These are phyloP conservation scores for Cavenderia fasciculata DNA, from an alignment of 78 protist genomes.

Conservation along the genomic window DNA sequence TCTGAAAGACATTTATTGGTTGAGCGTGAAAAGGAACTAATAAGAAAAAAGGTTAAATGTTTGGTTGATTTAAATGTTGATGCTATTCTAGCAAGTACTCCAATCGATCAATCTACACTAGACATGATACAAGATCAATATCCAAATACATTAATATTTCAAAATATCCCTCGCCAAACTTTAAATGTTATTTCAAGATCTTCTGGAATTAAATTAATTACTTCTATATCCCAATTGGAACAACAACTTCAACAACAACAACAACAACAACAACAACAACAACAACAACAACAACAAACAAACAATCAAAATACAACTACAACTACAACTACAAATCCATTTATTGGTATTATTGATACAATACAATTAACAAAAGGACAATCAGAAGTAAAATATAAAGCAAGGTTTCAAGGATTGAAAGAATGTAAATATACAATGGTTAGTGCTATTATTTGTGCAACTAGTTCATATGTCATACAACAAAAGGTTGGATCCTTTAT, in stretches of 20 bases:
- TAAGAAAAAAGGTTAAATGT: not conserved
- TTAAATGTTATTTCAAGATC: too few relatives aligned
- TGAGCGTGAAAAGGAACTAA: not conserved
- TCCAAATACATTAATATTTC: too few relatives aligned
- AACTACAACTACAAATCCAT: too few relatives aligned
- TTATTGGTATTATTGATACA: not conserved
- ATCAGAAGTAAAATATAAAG: not conserved
- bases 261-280: slow-evolving; percentile 6
- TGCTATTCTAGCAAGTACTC: not conserved
- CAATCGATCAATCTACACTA: not conserved
- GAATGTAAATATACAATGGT: not conserved
- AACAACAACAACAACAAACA: too few relatives aligned
- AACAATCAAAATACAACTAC: too few relatives aligned
- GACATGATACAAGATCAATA: too few relatives aligned
- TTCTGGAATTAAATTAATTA: too few relatives aligned
- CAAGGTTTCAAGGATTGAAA: not conserved
- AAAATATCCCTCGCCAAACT: too few relatives aligned
- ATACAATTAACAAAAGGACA: not conserved
- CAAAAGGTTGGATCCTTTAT: slow-evolving; percentile 44
- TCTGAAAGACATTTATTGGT: not conserved
- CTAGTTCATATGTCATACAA: not conserved
- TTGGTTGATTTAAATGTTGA: not conserved
- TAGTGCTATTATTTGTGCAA: not conserved
- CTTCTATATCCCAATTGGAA: too few relatives aligned
- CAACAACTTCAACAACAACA: too few relatives aligned